phyloP scores from a whole-genome alignment of 805 yeast species.

The Kluyveromyces nonfermentans region DNA sequence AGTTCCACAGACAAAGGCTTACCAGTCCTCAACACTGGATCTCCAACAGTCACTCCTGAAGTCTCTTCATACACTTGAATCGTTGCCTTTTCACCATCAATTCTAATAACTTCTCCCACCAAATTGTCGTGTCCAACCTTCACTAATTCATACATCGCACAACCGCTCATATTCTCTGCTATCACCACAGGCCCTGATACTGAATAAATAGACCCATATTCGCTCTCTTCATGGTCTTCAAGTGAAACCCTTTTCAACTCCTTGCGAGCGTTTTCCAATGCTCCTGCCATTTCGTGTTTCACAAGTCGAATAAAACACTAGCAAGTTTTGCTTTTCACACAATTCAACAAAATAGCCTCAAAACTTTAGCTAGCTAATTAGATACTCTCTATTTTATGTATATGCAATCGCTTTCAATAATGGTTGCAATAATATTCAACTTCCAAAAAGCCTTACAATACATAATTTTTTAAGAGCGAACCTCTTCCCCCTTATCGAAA shows the following conservation, averaged over 20 bases:
- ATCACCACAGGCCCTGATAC: conserved; percentile 97
- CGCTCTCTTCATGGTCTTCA: conserved; percentile 64
- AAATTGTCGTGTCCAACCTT: conserved; percentile 94
- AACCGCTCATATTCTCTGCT: conserved; percentile 98
- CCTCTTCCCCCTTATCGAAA: not conserved
- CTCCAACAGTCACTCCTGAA: conserved; percentile 98
- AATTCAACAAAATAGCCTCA: not conserved
- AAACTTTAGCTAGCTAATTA: not conserved
- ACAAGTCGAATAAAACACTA: conserved; percentile 2
- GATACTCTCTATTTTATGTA: not conserved
- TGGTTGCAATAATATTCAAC: not conserved
- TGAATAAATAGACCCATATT: conserved; percentile 82
- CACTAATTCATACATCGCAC: conserved; percentile 99
- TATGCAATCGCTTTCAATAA: not conserved
- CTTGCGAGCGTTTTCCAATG: conserved; percentile 93
- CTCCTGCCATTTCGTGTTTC: conserved; percentile 65
- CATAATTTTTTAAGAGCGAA: not conserved
- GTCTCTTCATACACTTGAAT: conserved; percentile 99
- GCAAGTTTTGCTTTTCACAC: not conserved
- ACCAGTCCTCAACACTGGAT: conserved; percentile 96
- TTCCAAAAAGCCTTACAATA: not conserved
- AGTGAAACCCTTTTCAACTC: conserved; percentile 78
- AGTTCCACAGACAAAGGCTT: conserved; percentile 97
- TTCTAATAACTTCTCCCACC: conserved; percentile 98
- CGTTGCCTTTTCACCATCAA: conserved; percentile 93